Percentiles rank a stretch among this genome's conserved stretches.
Conservation (phyloP, 2,329 filamentous ascomycete genomes). For the Hypoxylon sp. region DNA sequence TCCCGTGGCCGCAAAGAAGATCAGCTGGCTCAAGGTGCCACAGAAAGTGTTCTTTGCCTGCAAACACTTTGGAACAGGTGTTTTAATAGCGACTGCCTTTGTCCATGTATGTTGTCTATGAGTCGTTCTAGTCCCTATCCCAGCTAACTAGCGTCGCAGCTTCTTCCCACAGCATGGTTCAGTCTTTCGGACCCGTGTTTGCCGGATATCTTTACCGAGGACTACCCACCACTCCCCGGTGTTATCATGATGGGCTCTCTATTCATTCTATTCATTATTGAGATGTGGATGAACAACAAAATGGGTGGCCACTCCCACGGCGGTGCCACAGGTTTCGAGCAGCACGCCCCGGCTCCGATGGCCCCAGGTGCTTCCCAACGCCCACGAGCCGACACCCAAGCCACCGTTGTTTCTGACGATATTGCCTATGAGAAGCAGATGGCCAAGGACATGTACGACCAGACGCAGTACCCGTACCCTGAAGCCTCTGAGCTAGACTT, state of each 20-base stretch:
- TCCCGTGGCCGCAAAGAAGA: conserved; percentile 66
- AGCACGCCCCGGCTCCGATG: conserved; percentile 23
- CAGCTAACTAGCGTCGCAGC: conserved; percentile 49
- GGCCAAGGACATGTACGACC: conserved; percentile 57
- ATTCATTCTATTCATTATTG: conserved; percentile 72
- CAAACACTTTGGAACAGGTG: conserved; percentile 78
- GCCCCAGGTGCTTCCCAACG: conserved; percentile 46
- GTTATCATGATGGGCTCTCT: conserved; percentile 75
- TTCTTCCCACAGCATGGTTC: conserved; percentile 71
- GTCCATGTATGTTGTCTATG: conserved; percentile 67
- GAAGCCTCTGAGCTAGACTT: conserved; percentile 50
- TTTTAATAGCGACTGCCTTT: conserved; percentile 79
- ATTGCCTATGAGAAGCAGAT: conserved; percentile 58
- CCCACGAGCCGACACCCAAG: conserved; percentile 50
- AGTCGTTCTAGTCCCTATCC: not conserved
- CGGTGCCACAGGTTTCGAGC: conserved; percentile 63
- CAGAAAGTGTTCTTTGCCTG: conserved; percentile 71
- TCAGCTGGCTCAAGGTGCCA: conserved; percentile 70
- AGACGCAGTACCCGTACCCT: conserved; percentile 47
- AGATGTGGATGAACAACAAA: conserved; percentile 72
- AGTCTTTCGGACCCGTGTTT: conserved; percentile 67
- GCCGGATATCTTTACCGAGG: conserved; percentile 69
- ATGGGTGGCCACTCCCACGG: conserved; percentile 71
- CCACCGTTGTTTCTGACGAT: conserved; percentile 55
- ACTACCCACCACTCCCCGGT: conserved; percentile 73